Evolutionary conservation across 176 grass and related monocot genomes (phyloP).

Genomic region (Bromus sterilis): DNA sequence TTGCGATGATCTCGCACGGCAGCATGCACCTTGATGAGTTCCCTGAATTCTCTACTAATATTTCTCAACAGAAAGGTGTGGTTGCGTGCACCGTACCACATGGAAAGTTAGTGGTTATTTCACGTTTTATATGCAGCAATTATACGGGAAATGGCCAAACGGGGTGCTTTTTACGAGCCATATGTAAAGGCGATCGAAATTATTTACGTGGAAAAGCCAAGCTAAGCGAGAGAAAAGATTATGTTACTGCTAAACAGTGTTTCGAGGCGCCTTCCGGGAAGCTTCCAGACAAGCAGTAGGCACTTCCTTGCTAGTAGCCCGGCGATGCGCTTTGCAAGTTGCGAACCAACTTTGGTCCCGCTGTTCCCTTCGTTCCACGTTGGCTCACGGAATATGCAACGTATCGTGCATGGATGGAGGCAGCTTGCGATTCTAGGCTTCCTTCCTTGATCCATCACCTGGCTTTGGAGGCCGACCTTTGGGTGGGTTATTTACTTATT

Average conservation of each 20-base stretch:
- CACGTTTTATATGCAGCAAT: not conserved
- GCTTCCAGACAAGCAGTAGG: not conserved
- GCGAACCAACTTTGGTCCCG: not conserved
- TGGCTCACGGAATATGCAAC: not conserved
- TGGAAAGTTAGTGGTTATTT: not conserved
- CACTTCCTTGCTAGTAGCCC: not conserved
- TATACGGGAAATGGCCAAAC: not conserved
- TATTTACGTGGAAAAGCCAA: not conserved
- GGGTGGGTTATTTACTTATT: no score
- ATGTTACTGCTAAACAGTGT: not conserved
- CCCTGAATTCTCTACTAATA: not conserved
- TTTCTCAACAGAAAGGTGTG: not conserved
- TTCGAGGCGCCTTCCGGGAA: slow-evolving; percentile 8
- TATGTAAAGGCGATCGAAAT: not conserved
- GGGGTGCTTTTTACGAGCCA: not conserved
- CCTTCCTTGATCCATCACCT: no score
- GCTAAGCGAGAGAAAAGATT: not conserved
- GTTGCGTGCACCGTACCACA: not conserved
- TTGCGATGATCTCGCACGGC: not conserved
- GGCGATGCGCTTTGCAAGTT: not conserved
- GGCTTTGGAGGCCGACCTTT: no score
- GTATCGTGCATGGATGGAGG: not conserved
- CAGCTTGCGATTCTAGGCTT: no score
- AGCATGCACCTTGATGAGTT: not conserved
- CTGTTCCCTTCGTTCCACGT: not conserved